Conservation (phyloP, 192 early-diverging fungal species). For the Umbelopsis isabellina region DNA sequence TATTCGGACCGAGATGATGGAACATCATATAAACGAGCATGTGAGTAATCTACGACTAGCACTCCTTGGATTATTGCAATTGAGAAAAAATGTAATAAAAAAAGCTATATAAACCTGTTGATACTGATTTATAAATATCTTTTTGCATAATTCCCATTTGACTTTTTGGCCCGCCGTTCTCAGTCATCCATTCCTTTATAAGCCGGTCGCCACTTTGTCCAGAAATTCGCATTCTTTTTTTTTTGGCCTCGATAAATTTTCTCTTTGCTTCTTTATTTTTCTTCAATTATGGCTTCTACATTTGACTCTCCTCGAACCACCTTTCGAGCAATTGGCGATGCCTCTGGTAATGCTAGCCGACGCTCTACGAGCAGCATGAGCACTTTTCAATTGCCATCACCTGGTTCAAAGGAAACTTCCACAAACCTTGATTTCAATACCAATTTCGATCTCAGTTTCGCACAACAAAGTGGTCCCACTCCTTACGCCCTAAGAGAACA, state of each 20-base stretch:
- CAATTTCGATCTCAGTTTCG: slow-evolving; percentile 19
- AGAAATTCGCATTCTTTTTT: background rate
- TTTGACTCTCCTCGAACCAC: slow-evolving; percentile 18
- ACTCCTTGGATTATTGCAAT: background rate
- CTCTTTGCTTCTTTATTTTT: background rate
- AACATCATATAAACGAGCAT: background rate
- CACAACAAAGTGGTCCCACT: background rate
- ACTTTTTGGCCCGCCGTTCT: too few species aligned
- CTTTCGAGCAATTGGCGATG: slow-evolving; percentile 1
- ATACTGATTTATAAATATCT: slow-evolving; percentile 6
- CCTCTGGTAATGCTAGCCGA: background rate
- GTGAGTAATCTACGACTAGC: background rate
- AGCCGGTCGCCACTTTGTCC: background rate
- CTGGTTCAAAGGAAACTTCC: slow-evolving; percentile 8
- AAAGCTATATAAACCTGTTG: background rate
- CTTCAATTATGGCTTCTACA: background rate
- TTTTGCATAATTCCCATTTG: background rate
- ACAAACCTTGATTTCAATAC: slow-evolving; percentile 23
- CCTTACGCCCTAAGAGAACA: slow-evolving; percentile 39
- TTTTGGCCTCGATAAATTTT: background rate
- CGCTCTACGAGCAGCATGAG: background rate
- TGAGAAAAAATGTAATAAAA: background rate
- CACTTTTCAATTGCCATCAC: background rate
- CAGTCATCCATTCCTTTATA: too few species aligned
- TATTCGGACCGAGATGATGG: background rate